A percentile compares a stretch with the other conserved stretches of the same genome.
phyloP scores from a whole-genome alignment of 1,284 basidiomycete species.

The Boletellus deceptivus region DNA sequence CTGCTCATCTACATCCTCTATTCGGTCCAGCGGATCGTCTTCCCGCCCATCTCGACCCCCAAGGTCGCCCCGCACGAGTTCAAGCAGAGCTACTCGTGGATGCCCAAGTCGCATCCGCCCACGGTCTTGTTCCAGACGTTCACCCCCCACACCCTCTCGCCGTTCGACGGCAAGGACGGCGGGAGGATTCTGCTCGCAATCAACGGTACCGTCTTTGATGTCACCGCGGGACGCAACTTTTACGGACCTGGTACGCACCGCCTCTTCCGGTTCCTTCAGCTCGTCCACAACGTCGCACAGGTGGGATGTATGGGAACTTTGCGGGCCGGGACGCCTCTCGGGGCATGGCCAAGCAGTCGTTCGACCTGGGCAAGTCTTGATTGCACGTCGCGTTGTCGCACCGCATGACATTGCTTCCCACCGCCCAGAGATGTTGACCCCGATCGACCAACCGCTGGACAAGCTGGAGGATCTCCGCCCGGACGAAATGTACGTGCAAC shows the following conservation, averaged over 20 bases:
- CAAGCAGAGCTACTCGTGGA: constrained; percentile 82
- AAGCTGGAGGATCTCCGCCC: constrained; percentile 73
- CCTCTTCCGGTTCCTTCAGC: neutral
- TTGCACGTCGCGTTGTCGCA: neutral
- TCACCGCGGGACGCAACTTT: constrained; percentile 83
- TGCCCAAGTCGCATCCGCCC: constrained; percentile 76
- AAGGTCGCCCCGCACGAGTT: constrained; percentile 62
- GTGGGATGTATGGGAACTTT: constrained; percentile 96
- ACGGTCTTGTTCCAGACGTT: constrained; percentile 74
- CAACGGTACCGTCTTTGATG: constrained; percentile 87
- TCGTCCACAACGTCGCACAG: constrained; percentile 30
- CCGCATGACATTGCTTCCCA: neutral
- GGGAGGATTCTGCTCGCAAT: constrained; percentile 85
- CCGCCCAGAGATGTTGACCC: constrained; percentile 83
- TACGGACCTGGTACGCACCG: constrained; percentile 81
- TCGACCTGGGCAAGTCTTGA: constrained; percentile 75
- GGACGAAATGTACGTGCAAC: constrained; percentile 73
- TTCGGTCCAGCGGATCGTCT: constrained; percentile 69
- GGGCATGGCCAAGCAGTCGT: constrained; percentile 97
- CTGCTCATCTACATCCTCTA: constrained; percentile 78
- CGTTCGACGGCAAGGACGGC: constrained; percentile 66
- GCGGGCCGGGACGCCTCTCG: constrained; percentile 91
- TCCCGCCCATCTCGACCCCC: constrained; percentile 56
- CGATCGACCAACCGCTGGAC: constrained; percentile 84
- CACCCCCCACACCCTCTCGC: constrained; percentile 69